phyloP scores from a whole-genome alignment of 768 basidiomycete genomes.

The Leccinellum rugosiceps region DNA sequence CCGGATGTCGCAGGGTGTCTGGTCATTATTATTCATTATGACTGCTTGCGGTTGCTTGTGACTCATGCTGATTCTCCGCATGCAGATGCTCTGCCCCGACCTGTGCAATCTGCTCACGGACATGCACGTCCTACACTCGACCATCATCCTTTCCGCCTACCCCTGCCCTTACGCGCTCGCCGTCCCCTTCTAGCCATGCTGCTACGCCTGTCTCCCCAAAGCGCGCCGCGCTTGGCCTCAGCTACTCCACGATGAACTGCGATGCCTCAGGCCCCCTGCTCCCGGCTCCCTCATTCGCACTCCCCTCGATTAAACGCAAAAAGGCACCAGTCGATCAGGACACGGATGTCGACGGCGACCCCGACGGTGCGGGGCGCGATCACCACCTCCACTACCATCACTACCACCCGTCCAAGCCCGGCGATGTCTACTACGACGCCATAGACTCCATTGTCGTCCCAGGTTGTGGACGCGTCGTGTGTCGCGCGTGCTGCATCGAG shows the following conservation, averaged over 20 bases:
- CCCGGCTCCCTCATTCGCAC: neutral
- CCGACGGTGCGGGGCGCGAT: neutral
- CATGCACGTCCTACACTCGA: constrained; percentile 32
- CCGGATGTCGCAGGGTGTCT: neutral
- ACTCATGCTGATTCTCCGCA: constrained; percentile 3
- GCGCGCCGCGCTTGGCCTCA: constrained; percentile 26
- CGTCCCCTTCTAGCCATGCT: constrained; percentile 22
- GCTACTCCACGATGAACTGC: constrained; percentile 22
- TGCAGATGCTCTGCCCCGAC: constrained; percentile 33
- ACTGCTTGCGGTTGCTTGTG: neutral
- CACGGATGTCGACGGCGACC: constrained; percentile 9
- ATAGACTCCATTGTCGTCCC: constrained; percentile 16
- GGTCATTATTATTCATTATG: neutral
- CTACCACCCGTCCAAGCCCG: neutral
- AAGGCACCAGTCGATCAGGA: constrained; percentile 26
- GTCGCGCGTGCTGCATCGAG: constrained; percentile 35
- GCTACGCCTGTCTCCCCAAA: constrained; percentile 23
- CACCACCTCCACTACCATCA: neutral
- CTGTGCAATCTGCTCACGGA: constrained; percentile 37
- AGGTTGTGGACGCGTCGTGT: constrained; percentile 36
- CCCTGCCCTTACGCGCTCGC: constrained; percentile 34
- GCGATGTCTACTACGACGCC: neutral
- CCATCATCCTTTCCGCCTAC: constrained; percentile 36
- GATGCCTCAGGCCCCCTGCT: neutral
- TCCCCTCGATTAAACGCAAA: constrained; percentile 24